A percentile compares a stretch with the other conserved stretches of the same genome.
phyloP scores from a whole-genome alignment of 78 protist species.

The Tieghemostelium lacteum region DNA sequence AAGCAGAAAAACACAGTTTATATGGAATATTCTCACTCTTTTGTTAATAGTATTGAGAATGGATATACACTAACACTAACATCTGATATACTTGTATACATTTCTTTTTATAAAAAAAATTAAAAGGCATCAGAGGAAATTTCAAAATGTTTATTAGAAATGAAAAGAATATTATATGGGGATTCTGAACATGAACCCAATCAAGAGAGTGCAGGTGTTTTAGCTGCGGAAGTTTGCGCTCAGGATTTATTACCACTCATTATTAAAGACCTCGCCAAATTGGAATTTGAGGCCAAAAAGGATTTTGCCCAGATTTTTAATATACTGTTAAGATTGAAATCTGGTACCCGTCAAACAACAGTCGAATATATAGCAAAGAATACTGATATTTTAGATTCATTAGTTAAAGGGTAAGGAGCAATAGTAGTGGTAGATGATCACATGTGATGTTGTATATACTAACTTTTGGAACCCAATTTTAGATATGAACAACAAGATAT shows the following conservation, averaged over 20 bases:
- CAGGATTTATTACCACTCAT: slow-evolving; percentile 62
- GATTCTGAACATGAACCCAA: slow-evolving; percentile 80
- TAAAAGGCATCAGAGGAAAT: slow-evolving; percentile 70
- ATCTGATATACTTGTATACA: too few relatives aligned
- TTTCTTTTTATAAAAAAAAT: too few relatives aligned
- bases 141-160: slow-evolving; percentile 48
- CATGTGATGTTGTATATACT: too few relatives aligned
- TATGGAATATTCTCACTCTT: too few relatives aligned
- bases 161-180: slow-evolving; percentile 85
- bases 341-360: slow-evolving; percentile 83
- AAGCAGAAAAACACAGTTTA: too few relatives aligned
- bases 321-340: slow-evolving; percentile 81
- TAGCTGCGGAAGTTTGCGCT: slow-evolving; percentile 69
- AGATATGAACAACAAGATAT: slow-evolving; percentile 84
- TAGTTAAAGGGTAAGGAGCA: slow-evolving; percentile 84
- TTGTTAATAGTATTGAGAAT: too few relatives aligned
- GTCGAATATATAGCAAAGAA: slow-evolving; percentile 86
- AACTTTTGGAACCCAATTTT: background rate
- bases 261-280: slow-evolving; percentile 55
- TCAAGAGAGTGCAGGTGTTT: slow-evolving; percentile 37
- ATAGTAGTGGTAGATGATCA: background rate
- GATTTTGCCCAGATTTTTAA: slow-evolving; percentile 90
- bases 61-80: too few relatives aligned
- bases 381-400: slow-evolving; percentile 65
- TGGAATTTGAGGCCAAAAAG: slow-evolving; percentile 93